Percentiles rank a stretch among this genome's conserved stretches.
These are phyloP conservation scores for Annona cherimola DNA, from an alignment of 164 flowering plant genomes.

Conservation along the genomic window DNA sequence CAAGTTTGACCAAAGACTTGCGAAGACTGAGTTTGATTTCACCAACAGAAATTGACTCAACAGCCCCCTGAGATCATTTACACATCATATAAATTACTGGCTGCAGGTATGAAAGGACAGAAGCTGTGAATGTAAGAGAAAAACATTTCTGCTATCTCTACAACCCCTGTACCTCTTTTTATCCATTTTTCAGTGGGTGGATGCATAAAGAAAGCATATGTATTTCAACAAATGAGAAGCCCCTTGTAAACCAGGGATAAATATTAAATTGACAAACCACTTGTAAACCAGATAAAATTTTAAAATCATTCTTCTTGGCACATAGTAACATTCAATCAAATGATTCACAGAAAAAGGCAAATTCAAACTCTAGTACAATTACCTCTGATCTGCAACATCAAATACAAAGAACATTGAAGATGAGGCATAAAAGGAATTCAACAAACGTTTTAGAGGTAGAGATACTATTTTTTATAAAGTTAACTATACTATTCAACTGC, in stretches of 20 bases:
- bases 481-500: background rate
- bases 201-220: background rate
- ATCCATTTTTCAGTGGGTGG: background rate
- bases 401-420: background rate
- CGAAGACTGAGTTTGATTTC: constrained; percentile 88
- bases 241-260: background rate
- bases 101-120: background rate
- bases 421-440: background rate
- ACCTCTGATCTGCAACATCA: background rate
- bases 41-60: constrained; percentile 84
- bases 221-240: background rate
- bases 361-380: background rate
- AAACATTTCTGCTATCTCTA: background rate
- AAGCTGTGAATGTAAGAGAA: background rate
- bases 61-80: constrained; percentile 50
- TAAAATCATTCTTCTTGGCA: background rate
- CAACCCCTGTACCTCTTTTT: background rate
- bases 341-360: background rate
- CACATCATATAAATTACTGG: constrained; percentile 6
- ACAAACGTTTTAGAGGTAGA: background rate
- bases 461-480: background rate
- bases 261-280: background rate
- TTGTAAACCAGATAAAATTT: background rate
- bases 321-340: background rate
- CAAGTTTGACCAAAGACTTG: constrained; percentile 87